Evolutionary conservation across 2,329 filamentous ascomycete species (phyloP).

Genomic region (Fusarium nodosum): DNA sequence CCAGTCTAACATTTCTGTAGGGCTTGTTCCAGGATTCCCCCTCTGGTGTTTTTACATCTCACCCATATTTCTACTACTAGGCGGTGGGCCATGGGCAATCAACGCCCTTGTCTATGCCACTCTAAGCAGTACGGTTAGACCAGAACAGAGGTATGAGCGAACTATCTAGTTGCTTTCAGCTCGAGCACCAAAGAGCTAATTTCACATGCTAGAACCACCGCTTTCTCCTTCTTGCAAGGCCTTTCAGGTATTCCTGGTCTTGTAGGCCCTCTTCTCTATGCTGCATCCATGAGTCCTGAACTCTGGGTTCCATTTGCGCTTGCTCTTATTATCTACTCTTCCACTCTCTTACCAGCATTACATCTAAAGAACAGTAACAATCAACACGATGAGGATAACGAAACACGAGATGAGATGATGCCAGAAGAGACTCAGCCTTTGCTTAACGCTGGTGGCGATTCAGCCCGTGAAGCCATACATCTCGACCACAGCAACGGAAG

Average conservation of each 20-base stretch:
- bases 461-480: neutral
- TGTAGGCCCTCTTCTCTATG: neutral
- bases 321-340: neutral
- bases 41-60: constrained; percentile 21
- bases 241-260: constrained; percentile 1
- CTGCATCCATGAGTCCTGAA: neutral
- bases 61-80: neutral
- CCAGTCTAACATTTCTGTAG: neutral
- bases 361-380: neutral
- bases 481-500: no score
- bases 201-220: neutral
- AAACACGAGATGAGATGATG: neutral
- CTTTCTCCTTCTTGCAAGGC: constrained; percentile 9
- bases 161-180: rapidly evolving
- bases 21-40: neutral
- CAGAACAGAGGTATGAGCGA: constrained; percentile 4
- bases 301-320: neutral
- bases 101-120: neutral
- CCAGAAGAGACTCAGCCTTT: neutral
- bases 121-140: constrained; percentile 1
- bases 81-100: constrained; percentile 5
- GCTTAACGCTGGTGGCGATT: neutral
- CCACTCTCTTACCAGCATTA: neutral
- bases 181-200: neutral
- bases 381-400: no score